Evolutionary conservation across 495 filamentous ascomycete genomes (phyloP).

Genomic region (Baudoinia panamericana): DNA sequence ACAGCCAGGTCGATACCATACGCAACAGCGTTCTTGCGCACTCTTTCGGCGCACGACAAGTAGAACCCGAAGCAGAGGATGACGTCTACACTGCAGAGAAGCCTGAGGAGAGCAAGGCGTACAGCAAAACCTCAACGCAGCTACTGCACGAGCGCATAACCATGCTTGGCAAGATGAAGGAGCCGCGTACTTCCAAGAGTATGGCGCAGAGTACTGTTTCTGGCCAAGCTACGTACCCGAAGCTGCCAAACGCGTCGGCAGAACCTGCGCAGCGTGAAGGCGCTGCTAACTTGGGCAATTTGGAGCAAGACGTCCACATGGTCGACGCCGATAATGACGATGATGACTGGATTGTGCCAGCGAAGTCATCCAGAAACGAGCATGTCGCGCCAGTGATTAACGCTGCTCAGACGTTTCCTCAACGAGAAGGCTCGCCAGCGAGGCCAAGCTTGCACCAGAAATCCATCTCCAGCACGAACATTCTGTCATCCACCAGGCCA

Average conservation of each 20-base stretch:
- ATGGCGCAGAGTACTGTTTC: slow-evolving; percentile 40
- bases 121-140: slow-evolving; percentile 85
- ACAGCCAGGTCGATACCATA: slow-evolving; percentile 63
- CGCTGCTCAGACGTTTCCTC: slow-evolving; percentile 17
- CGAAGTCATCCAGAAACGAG: slow-evolving; percentile 18
- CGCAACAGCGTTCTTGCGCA: slow-evolving; percentile 11
- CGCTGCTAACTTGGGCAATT: slow-evolving; percentile 14
- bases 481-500: slow-evolving; percentile 30
- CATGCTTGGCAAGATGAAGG: slow-evolving; percentile 73
- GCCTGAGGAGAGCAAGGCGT: slow-evolving; percentile 40
- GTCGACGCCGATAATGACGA: slow-evolving; percentile 36
- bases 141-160: slow-evolving; percentile 83
- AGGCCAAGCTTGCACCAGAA: slow-evolving; percentile 20
- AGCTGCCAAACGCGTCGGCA: slow-evolving; percentile 30
- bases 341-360: slow-evolving; percentile 67
- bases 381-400: slow-evolving; percentile 7
- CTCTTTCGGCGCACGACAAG: slow-evolving; percentile 39
- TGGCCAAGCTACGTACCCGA: slow-evolving; percentile 42
- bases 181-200: slow-evolving; percentile 56
- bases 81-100: slow-evolving; percentile 42
- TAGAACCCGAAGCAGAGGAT: slow-evolving; percentile 35
- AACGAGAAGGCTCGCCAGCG: slow-evolving; percentile 6
- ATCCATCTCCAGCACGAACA: slow-evolving; percentile 32
- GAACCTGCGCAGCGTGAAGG: neutral
- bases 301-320: slow-evolving; percentile 3